These are phyloP conservation scores for Rhodotorula mucilaginosa DNA, from an alignment of 1,284 basidiomycete genomes.

Conservation along the genomic window DNA sequence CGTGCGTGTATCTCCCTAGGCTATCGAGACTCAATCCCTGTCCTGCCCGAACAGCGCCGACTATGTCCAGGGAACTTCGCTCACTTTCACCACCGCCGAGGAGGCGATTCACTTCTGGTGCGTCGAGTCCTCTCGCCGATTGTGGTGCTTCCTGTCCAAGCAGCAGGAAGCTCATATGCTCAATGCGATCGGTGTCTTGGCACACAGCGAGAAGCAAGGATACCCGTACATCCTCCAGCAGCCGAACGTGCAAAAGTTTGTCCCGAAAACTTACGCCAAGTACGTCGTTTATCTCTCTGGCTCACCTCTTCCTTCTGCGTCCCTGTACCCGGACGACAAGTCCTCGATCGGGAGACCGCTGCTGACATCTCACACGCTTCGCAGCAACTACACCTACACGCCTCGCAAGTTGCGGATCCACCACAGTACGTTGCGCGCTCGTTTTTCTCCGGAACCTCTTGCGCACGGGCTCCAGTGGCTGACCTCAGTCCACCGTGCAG, in stretches of 20 bases:
- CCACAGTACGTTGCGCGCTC: slow-evolving; percentile 55
- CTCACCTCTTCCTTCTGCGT: neutral
- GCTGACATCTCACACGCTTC: too few species aligned
- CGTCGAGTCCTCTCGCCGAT: neutral
- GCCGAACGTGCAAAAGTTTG: slow-evolving; percentile 51
- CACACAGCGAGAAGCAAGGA: slow-evolving; percentile 79
- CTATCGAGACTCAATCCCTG: neutral
- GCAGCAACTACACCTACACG: slow-evolving; percentile 75
- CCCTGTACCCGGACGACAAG: neutral
- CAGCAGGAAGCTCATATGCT: too few species aligned
- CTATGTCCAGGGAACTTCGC: slow-evolving; percentile 77
- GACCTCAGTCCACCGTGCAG: too few species aligned
- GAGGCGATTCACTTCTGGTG: slow-evolving; percentile 62
- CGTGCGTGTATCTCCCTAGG: neutral
- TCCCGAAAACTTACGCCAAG: slow-evolving; percentile 44
- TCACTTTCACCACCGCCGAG: slow-evolving; percentile 1
- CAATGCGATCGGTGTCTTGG: too few species aligned
- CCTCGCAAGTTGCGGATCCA: slow-evolving; percentile 77
- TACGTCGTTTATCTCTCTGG: slow-evolving; percentile 9
- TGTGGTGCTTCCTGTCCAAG: too few species aligned
- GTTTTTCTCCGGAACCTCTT: too few species aligned
- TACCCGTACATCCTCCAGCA: slow-evolving; percentile 50
- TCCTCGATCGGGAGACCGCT: too few species aligned
- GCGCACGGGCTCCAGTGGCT: too few species aligned
- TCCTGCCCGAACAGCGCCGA: slow-evolving; percentile 65